These are phyloP conservation scores for Paracoccidioides lutzii DNA, from an alignment of 2,329 filamentous ascomycete species.

Conservation along the genomic window DNA sequence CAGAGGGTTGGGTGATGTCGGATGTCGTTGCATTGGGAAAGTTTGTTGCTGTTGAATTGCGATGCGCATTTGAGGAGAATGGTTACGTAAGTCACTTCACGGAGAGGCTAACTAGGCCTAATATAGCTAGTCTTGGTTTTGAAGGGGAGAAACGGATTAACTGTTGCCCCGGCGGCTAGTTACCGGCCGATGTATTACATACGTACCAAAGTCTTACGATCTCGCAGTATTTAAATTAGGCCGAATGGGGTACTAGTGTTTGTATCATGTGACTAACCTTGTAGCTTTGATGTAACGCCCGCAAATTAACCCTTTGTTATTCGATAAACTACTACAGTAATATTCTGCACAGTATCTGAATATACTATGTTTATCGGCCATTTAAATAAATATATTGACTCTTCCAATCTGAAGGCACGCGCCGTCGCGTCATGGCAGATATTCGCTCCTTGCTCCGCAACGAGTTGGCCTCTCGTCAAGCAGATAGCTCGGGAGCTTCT, in stretches of 20 bases:
- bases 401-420: neutral
- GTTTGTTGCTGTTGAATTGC: neutral
- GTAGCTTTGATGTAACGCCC: too few species aligned
- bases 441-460: slow-evolving; percentile 66
- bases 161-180: too few species aligned
- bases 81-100: too few species aligned
- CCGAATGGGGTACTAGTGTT: too few species aligned
- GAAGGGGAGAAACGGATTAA: too few species aligned
- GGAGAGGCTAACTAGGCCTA: neutral
- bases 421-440: slow-evolving; percentile 50
- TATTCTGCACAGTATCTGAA: neutral
- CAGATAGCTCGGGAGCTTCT: slow-evolving; percentile 49
- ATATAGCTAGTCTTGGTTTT: neutral
- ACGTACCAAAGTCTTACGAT: too few species aligned
- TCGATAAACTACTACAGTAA: too few species aligned
- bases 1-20: neutral
- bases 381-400: neutral
- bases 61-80: neutral
- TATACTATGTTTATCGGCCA: neutral
- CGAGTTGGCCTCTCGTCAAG: slow-evolving; percentile 60
- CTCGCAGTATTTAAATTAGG: too few species aligned
- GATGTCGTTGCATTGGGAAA: neutral
- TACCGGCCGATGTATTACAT: too few species aligned
- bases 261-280: too few species aligned
- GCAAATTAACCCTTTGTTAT: too few species aligned